Conservation (phyloP, 371 early-diverging fungal species). For the Mucor racemosus region DNA sequence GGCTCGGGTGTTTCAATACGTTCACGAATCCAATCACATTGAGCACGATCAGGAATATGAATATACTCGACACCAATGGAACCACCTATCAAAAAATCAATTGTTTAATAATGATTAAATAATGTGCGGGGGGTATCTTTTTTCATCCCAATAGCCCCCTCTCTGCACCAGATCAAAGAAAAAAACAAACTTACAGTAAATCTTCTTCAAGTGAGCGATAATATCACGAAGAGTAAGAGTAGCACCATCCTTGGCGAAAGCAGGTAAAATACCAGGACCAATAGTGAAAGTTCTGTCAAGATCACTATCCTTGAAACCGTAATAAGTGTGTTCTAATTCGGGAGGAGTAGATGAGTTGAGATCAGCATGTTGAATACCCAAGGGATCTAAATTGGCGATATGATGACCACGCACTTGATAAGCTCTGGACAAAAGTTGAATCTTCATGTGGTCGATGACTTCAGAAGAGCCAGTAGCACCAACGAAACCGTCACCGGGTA, state of each 20-base stretch:
- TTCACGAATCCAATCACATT: conserved; percentile 96
- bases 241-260: conserved; percentile 70
- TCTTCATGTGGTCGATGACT: conserved; percentile 96
- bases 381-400: conserved; percentile 91
- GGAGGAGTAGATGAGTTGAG: conserved; percentile 66
- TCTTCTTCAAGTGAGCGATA: conserved; percentile 76
- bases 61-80: conserved; percentile 94
- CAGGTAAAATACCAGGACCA: conserved; percentile 94
- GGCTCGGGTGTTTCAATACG: conserved; percentile 90
- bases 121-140: neutral
- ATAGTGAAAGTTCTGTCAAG: conserved; percentile 89
- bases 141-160: neutral
- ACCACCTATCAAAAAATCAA: conserved; percentile 5
- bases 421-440: conserved; percentile 96
- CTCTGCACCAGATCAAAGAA: neutral
- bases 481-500: conserved; percentile 49
- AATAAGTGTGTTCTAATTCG: conserved; percentile 87
- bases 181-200: conserved; percentile 74
- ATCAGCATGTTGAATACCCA: conserved; percentile 80
- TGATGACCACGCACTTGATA: conserved; percentile 98
- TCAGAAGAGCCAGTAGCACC: conserved; percentile 55
- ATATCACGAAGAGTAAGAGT: conserved; percentile 90
- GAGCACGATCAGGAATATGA: conserved; percentile 94
- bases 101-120: neutral
- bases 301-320: conserved; percentile 94